Conservation (phyloP, 164 flowering plant genomes). For the Magnolia sinica region DNA sequence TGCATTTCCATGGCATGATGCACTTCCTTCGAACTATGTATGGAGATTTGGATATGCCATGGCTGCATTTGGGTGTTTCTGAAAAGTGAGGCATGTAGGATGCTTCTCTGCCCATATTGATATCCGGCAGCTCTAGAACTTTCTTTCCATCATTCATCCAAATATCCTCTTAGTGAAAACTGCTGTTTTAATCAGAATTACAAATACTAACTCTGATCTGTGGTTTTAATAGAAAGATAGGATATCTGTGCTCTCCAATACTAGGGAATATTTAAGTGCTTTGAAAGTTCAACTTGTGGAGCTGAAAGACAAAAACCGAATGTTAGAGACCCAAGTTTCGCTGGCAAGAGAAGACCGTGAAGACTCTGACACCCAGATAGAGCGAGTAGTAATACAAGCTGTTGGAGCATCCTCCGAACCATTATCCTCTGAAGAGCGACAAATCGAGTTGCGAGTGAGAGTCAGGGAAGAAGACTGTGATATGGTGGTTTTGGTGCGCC, state of each 20-base stretch:
- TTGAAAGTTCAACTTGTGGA: constrained; percentile 48
- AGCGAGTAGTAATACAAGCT: constrained; percentile 31
- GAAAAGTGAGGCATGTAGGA: too few relatives aligned
- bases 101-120: too few relatives aligned
- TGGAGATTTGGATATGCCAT: too few relatives aligned
- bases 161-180: neutral
- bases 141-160: neutral
- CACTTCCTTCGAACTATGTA: too few relatives aligned
- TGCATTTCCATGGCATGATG: too few relatives aligned
- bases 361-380: constrained; percentile 11
- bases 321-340: constrained; percentile 37
- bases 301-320: constrained; percentile 39
- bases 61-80: too few relatives aligned
- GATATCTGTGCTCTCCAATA: constrained; percentile 53
- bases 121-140: neutral
- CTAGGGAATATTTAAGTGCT: constrained; percentile 47
- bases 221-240: constrained; percentile 35
- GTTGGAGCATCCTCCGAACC: constrained; percentile 7
- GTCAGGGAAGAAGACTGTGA: constrained; percentile 26
- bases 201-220: neutral
- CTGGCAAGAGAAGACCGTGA: constrained; percentile 9
- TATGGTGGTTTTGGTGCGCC: constrained; percentile 31
- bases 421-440: constrained; percentile 29
- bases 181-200: neutral
- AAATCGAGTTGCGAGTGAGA: constrained; percentile 39